These are phyloP conservation scores for Heterococcus sp. DNA, from an alignment of 108 stramenopile species.

Conservation along the genomic window DNA sequence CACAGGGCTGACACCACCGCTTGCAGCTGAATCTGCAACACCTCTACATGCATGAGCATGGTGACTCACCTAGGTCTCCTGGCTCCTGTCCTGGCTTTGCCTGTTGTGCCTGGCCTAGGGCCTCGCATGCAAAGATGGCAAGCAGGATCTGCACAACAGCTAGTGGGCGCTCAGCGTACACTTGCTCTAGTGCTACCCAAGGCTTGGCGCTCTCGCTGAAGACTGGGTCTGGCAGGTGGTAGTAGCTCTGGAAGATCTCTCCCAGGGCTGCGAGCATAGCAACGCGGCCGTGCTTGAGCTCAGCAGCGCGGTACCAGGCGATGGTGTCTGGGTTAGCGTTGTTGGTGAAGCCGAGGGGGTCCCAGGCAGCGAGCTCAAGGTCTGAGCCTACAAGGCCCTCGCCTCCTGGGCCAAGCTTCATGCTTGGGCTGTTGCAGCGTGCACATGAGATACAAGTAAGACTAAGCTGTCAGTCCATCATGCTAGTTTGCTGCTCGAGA, in stretches of 20 bases:
- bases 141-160: constrained; percentile 45
- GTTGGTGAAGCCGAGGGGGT: constrained; percentile 52
- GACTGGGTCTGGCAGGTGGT: constrained; percentile 46
- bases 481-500: not conserved
- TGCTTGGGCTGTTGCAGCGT: not conserved
- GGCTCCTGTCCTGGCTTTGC: constrained; percentile 20
- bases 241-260: constrained; percentile 63
- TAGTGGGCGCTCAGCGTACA: constrained; percentile 46
- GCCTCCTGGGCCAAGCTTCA: constrained; percentile 11
- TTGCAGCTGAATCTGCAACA: too few species aligned
- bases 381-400: constrained; percentile 43
- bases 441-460: not conserved
- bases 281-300: constrained; percentile 80
- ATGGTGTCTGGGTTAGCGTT: constrained; percentile 58
- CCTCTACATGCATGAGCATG: too few species aligned
- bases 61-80: constrained; percentile 45
- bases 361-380: constrained; percentile 42
- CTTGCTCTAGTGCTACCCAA: constrained; percentile 46
- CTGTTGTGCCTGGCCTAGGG: constrained; percentile 30
- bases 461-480: not conserved
- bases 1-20: too few species aligned
- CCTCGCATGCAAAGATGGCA: constrained; percentile 50
- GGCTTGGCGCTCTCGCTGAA: constrained; percentile 28
- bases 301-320: constrained; percentile 78
- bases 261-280: constrained; percentile 76